Evolutionary conservation across 768 basidiomycete species (phyloP), one percentile per base, ranked within the genome.

Genomic region (Ephemerocybe angulata): DNA sequence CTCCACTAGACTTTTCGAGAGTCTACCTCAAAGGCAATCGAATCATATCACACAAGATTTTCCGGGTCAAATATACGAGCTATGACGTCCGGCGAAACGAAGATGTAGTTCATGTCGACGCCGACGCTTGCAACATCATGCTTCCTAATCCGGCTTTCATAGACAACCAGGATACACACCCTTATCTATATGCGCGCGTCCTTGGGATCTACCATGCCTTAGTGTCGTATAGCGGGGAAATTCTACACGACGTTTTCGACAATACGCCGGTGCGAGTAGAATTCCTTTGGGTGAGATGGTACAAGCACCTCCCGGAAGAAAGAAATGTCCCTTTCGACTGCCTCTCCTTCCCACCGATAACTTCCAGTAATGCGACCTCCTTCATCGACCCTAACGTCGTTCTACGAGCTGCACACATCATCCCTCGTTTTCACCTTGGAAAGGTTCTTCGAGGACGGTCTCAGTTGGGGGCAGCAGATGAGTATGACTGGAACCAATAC

Each of bases 131-230:
- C 47, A 49, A 49, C 47, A 28, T 49, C 24, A 49, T 49, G 47
- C 6, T 33, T 1, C 47, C 27, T 17, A 58, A 52, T 28, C 51
- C 56, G 21, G 54, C 24, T 10, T 31, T 30, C 10, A 19, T 15
- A 2, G 1, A 30, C 19, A 21, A 31, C 47, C 11, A 27, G 2
- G 11, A 5, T 13, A 31, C 52, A 1, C 58, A 62, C 22, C 59
- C 64, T 29, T 65, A 60, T 38, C 63, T 61, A 58, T 65, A 67
- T 59, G 61, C 58, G 5, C 33, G 51, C 6, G 61, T 66, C 12
- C 50, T 67, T 21, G 58, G 62, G 0, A 50, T 65, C 22, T 65
- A 50, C 42, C 63, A 65, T 41, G 60, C 60, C 5, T 38, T 56
- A 25, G 59, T 65, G 1, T 54, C 57, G 22, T 58, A 65, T 30